Conservation (phyloP, 1,139 yeast species). For the Wickerhamomyces sp. region DNA sequence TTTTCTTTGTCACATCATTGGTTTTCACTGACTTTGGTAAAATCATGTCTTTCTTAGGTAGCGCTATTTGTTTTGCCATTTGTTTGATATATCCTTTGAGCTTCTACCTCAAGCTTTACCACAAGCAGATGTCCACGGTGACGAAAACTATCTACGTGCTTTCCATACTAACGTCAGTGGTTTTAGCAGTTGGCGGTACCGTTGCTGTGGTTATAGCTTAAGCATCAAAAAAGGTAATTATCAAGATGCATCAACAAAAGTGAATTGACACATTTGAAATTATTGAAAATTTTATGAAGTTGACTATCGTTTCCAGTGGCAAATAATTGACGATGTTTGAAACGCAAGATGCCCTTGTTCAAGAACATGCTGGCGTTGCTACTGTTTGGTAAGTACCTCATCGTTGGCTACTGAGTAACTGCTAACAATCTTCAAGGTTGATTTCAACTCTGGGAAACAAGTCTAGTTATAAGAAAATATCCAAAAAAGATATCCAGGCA, state of each 20-base stretch:
- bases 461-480: constrained; percentile 26
- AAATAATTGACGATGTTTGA: constrained; percentile 11
- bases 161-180: constrained; percentile 9
- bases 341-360: constrained; percentile 19
- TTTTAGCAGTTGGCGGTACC: constrained; percentile 20
- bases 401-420: background rate
- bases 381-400: constrained; percentile 27
- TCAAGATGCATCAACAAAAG: constrained; percentile 2
- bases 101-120: constrained; percentile 45
- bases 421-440: constrained; percentile 25
- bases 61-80: constrained; percentile 67
- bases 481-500: constrained; percentile 35
- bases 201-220: constrained; percentile 18
- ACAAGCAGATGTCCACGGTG: constrained; percentile 9
- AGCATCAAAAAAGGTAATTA: background rate
- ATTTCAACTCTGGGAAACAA: constrained; percentile 44
- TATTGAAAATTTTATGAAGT: no score
- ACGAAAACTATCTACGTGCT: background rate
- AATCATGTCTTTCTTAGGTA: constrained; percentile 69
- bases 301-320: no score
- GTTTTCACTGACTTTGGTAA: constrained; percentile 65
- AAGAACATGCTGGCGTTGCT: constrained; percentile 25
- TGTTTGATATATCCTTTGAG: constrained; percentile 65
- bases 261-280: background rate
- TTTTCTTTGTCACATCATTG: constrained; percentile 40